Base-by-base conservation (phyloP, 331 rosid species). In the Pyracantha coccinea region DNA sequence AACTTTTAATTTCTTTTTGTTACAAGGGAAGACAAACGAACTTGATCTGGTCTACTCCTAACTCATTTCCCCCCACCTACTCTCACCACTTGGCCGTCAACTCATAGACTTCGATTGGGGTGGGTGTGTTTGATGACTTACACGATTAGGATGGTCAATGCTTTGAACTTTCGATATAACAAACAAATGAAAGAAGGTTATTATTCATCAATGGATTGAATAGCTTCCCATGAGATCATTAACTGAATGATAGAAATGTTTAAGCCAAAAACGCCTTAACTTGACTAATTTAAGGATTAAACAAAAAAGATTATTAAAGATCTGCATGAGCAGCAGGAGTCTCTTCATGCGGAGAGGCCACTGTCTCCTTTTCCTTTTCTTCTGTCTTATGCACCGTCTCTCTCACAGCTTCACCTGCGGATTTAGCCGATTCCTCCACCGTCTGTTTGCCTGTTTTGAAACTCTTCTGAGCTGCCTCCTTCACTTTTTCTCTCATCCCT, bases 401-500 rank as follows among this genome's bases (percentile, higher is more conserved):
- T 71, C 84, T 89, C 6, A 85, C 83, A 2, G 71, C 81, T 53
- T 85, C 77, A 6, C 84, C 97, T 6, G 89, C 89, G 19, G 87
- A 61, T 87, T 76, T 79, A 11, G 93, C 93, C n/a, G 82, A 65
- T 66, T n/a, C 93, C 57, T 88, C 83, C 7, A 90, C 91, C 4
- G 84, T 59, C 41, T 82, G 85, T 84, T 78, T 88, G 92, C 93
- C 78, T 69, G 62, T 25, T 28, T 27, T 77, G 4, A 89, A 79
- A 76, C 90, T 86, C 85, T 74, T 85, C 65, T 17, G 87, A n/a
- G 69, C 88, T 13, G 86, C 89, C 2, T 82, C 86, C 71, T 64
- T 87, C 68, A 83, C 25, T 7, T 64, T 71, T 8, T 17, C 79
- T 58, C 66, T 25, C 2, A 29, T 33, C 1, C 75, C 68, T 14